Evolutionary conservation across 1,284 basidiomycete genomes (phyloP), one percentile per base, ranked within the genome.

Genomic region (Cryptococcus neoformans): DNA sequence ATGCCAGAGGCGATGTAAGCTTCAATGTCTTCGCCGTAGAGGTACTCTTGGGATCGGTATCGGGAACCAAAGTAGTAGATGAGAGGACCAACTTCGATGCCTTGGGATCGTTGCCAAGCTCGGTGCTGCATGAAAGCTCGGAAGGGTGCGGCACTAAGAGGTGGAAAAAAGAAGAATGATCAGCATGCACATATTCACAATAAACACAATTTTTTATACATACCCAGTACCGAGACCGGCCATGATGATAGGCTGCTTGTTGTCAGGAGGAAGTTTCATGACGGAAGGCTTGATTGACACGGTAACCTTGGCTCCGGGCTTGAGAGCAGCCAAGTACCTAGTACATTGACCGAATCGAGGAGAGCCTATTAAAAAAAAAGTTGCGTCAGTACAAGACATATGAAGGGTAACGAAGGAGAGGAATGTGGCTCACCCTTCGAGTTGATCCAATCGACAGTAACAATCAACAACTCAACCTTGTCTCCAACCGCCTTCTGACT

Each of bases 11-110:
- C 80, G 55, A 96, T 85, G 73, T 82, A 83, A 0, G 82, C 82
- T 70, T 83, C 81, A 63, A 83, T 79, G 59, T 81, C 80, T 65
- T 81, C 79, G 40, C 79, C 78, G 77, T 99, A 99, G 21, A 99
- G 87, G 78, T 93, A 99, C 77, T 99, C 95, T 70, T 92, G 85
- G 40, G 89, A 87, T 71, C 90, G 89, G 78, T 97, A 88, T 56
- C 96, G 90, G 59, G 95, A 95, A 62, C 95, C 95, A 76, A 99
- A 99, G 83, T 97, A 99, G 82, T 99, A 98, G 74, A 96, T 88
- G 35, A 92, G 84, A 1, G 93, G 92, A 0, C 95, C 95, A 56
- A 94, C 85, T 55, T 89, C 82, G 67, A 88, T 79, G 51, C 89
- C 88, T 74, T 90, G 86, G 17, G 84, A 77, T 44, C 83, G 82